A percentile compares a stretch with the other conserved stretches of the same genome.
These are phyloP conservation scores for Apiotrichum mycotoxinovorans DNA, from an alignment of 1,284 basidiomycete species.

Conservation along the genomic window DNA sequence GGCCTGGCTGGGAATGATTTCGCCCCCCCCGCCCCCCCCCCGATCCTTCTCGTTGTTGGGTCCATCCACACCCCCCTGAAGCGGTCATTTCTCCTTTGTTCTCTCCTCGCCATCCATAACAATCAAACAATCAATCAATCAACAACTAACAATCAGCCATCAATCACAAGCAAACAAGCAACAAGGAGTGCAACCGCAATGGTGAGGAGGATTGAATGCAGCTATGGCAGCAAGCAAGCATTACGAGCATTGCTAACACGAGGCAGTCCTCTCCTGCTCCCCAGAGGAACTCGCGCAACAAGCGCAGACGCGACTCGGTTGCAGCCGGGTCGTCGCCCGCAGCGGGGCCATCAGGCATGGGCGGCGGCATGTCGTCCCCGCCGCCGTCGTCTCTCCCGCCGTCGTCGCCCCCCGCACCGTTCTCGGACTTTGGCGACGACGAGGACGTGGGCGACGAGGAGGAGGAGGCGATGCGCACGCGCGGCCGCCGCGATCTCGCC, in stretches of 20 bases:
- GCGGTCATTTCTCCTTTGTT: background rate
- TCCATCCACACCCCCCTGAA: background rate
- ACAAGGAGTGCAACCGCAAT: too few species aligned
- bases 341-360: constrained; percentile 33
- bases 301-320: constrained; percentile 10
- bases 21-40: too few species aligned
- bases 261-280: constrained; percentile 1
- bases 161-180: background rate
- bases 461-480: constrained; percentile 57
- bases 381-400: constrained; percentile 49
- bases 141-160: background rate
- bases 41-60: too few species aligned
- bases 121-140: background rate
- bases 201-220: too few species aligned
- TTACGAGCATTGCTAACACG: too few species aligned
- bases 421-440: constrained; percentile 82
- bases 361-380: constrained; percentile 34
- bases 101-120: background rate
- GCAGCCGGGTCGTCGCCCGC: constrained; percentile 3
- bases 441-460: constrained; percentile 71
- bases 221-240: background rate
- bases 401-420: constrained; percentile 71
- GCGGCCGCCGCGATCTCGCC: constrained; percentile 57
- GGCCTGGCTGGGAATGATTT: too few species aligned
- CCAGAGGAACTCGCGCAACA: constrained; percentile 6